Base-by-base conservation (phyloP, 176 grass and related monocot species). In the Eragrostis curvula region DNA sequence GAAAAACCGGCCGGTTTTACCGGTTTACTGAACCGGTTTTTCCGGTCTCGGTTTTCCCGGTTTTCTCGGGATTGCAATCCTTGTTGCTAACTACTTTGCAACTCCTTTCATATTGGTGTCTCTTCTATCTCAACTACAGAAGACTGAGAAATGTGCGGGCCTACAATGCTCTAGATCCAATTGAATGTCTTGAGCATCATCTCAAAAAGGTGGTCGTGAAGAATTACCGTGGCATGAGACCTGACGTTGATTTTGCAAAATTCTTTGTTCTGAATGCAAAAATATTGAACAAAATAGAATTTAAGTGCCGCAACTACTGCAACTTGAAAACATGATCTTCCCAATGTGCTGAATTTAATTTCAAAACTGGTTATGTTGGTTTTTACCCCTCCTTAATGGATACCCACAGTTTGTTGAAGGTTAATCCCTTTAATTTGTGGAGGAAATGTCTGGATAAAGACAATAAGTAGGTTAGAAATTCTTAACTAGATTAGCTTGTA, bases 191-290 rank as follows among this genome's bases (percentile, higher is more conserved):
- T 66, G 81, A 56, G 13, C 62, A 4, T 1, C 49, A 67, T 67
- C 71, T 84, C 8, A 47, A 14, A 84, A 21, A n/a, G 18, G 53
- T 76, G 28, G 50, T 46, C 13, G 1, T 84, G 24, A 23, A 36
- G 2, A 0, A 13, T 28, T 84, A 84, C 68, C 0, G 0, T 16
- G 61, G 72, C 36, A 46, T 12, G 82, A 36, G 24, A 36, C 39
- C 48, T 1, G 49, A 84, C 0, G 40, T 68, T 29, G 27, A 84
- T 72, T 84, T 84, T 5, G 82, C 82, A 36, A 84, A 75, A 39
- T 84, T 76, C 36, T 84, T 84, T 84, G 39, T 84, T 68, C 44
- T 84, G 24, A 84, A 68, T 36, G 61, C 72, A 17, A 84, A 44
- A 65, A 17, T 12, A 17, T 62, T 56, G 8, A 56, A 56, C 48